Evolutionary conservation across 169 alveolate genomes (phyloP), one percentile per base, ranked within the genome.

Genomic region (Cryptosporidium muris): DNA sequence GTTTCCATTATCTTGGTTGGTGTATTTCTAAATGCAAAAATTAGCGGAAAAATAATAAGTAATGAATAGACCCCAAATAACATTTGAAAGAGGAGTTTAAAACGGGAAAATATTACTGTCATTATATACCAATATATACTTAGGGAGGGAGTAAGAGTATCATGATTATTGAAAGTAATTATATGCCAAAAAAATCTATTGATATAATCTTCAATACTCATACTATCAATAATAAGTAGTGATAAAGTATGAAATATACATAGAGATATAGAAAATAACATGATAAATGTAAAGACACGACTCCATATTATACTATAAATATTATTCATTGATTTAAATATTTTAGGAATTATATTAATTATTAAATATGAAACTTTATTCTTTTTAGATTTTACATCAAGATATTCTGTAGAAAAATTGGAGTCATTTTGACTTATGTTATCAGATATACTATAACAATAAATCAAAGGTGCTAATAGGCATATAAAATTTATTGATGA

Each of bases 121-220:
- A 74, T 74, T 14, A 62, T 16, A 42, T 58, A 74, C 85, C 85
- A 74, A 45, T 74, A 58, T 16, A 74, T 5, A 11, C 60, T 74
- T 34, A 74, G 45, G 37, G 54, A 58, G 12, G 85, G 85, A 37
- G 34, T 62, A 42, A 74, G 68, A 74, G 54, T 68, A 58, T 62
- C 60, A 49, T 60, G 42, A 43, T 74, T 63, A 63, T 40, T 16
- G 1, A 56, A 58, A n/a, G 68, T 47, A 34, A 74, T 58, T 7
- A 58, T 56, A 43, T 42, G 43, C 38, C 16, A 4, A 45, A 74
- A 34, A 42, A 40, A 74, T 9, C 47, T 60, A 6, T 42, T 2
- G 11, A 48, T 9, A 42, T 74, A 74, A 3, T 53, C 63, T 9
- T 43, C n/a, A 38, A 48, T 47, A 12, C 54, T 49, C 25, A 38